phyloP scores from a whole-genome alignment of 1,284 basidiomycete species.

The Ustilago esculenta region DNA sequence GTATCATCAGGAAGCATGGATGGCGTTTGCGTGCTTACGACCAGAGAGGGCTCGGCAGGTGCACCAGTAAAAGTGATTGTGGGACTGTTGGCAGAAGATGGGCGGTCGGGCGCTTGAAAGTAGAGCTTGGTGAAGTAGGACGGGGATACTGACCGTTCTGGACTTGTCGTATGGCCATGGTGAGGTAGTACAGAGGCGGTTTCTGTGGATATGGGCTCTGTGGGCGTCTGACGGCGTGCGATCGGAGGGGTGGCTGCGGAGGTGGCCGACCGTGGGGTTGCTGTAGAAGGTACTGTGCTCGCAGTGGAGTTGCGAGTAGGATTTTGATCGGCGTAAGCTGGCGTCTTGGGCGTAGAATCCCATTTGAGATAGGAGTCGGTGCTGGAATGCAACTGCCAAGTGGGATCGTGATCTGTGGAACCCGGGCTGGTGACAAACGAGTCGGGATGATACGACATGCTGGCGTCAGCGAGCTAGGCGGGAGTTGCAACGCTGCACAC shows the following conservation, averaged over 20 bases:
- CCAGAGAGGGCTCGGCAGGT: slow-evolving; percentile 14
- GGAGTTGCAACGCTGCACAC: background rate
- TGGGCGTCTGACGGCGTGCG: slow-evolving; percentile 9
- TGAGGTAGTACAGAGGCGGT: slow-evolving; percentile 22
- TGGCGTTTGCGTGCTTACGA: slow-evolving; percentile 2
- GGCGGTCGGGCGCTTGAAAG: slow-evolving; percentile 27
- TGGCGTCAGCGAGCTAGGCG: background rate
- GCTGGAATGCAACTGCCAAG: slow-evolving; percentile 43
- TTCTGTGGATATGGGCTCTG: slow-evolving; percentile 13
- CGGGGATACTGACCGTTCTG: slow-evolving; percentile 33
- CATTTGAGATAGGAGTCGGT: slow-evolving; percentile 44
- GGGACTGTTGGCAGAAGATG: slow-evolving; percentile 30
- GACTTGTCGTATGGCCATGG: slow-evolving; percentile 28
- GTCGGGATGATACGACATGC: slow-evolving; percentile 35
- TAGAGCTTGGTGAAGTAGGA: slow-evolving; percentile 45
- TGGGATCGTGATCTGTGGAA: slow-evolving; percentile 9
- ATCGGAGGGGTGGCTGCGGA: slow-evolving; percentile 9
- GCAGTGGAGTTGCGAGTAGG: slow-evolving; percentile 1
- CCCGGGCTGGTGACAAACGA: slow-evolving; percentile 25
- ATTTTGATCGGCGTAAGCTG: slow-evolving; percentile 1
- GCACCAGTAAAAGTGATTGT: slow-evolving; percentile 49
- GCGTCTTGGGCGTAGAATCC: slow-evolving; percentile 16
- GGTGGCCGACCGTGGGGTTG: slow-evolving; percentile 19
- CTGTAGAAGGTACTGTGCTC: slow-evolving; percentile 9
- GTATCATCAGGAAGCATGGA: slow-evolving; percentile 2